phyloP scores from a whole-genome alignment of 805 yeast species.

The Suhomyces vadensis region DNA sequence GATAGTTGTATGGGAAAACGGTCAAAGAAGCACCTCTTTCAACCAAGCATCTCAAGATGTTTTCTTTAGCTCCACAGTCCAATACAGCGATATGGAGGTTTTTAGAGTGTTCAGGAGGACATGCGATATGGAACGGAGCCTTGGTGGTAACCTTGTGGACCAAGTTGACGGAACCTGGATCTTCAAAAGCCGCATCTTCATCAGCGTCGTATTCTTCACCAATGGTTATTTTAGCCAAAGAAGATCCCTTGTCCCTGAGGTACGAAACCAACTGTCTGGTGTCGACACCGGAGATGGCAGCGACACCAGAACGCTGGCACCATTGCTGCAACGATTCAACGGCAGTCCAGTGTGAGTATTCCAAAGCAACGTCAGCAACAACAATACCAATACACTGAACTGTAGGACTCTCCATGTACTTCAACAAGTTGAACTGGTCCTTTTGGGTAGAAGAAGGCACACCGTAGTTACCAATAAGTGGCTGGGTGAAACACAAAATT shows the following conservation, averaged over 20 bases:
- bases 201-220: slow-evolving; percentile 92
- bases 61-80: slow-evolving; percentile 98
- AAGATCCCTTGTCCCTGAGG: slow-evolving; percentile 94
- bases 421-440: slow-evolving; percentile 83
- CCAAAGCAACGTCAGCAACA: slow-evolving; percentile 91
- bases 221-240: slow-evolving; percentile 83
- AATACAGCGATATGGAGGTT: slow-evolving; percentile 82
- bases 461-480: slow-evolving; percentile 96
- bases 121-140: slow-evolving; percentile 86
- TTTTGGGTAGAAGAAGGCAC: slow-evolving; percentile 83
- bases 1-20: slow-evolving; percentile 94
- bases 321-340: slow-evolving; percentile 92
- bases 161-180: slow-evolving; percentile 86
- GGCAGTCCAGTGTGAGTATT: slow-evolving; percentile 99
- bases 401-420: slow-evolving; percentile 87
- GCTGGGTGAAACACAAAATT: slow-evolving; percentile 94
- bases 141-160: slow-evolving; percentile 94
- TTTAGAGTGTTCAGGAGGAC: slow-evolving; percentile 54
- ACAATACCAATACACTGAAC: slow-evolving; percentile 95
- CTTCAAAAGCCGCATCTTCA: slow-evolving; percentile 85
- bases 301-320: slow-evolving; percentile 96
- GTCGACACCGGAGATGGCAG: slow-evolving; percentile 94
- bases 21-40: slow-evolving; percentile 95
- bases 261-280: slow-evolving; percentile 92
- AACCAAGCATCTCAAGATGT: slow-evolving; percentile 89